Evolutionary conservation across 1,139 yeast species (phyloP), one percentile per base, ranked within the genome.

Genomic region (Scheffersomyces parashehatae): DNA sequence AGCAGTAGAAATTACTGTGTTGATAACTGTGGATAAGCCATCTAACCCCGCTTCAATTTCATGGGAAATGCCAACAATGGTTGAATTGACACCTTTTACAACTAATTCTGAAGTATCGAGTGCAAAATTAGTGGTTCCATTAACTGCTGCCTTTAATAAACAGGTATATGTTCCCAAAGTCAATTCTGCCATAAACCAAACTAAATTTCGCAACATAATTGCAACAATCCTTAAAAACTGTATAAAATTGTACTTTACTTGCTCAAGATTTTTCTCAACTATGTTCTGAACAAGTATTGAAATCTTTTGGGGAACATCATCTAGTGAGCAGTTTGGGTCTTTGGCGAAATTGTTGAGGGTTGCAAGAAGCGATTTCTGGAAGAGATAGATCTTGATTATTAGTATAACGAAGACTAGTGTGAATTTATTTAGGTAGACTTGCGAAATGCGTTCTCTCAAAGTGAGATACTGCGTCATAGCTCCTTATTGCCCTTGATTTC

Each of bases 101-200:
- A 88, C 68, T 1, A 76, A 60, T 53, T 84, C 88, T 0, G 95
- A 81, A 0, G 90, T 79, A 57, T 88, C 88, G 2, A 86, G 62
- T 0, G 95, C 95, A 35, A 82, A 81, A 49, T 82, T 82, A 1
- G 85, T 85, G 0, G 88, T 76, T 2, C 93, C 88, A 51, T 81
- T 82, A 7, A 90, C 69, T 0, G 91, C 79, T 5, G 95, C 84
- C 0, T 87, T 81, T 6, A 89, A 62, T 20, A 93, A 68, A 64
- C 99, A 93, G 0, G 88, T 83, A 62, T 87, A 88, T 0, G 98
- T 91, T 0, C 97, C 98, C 7, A 90, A 65, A 41, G 86, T 77
- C 49, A 91, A 56, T 35, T 88, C 90, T 13, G 93, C 65, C 20
- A 82, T 70, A 57, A 93, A 90, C 9, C 81, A 56, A 0, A 88